These are phyloP conservation scores for Apostasia ramifera DNA, from an alignment of 106 monocot genomes.

Conservation along the genomic window DNA sequence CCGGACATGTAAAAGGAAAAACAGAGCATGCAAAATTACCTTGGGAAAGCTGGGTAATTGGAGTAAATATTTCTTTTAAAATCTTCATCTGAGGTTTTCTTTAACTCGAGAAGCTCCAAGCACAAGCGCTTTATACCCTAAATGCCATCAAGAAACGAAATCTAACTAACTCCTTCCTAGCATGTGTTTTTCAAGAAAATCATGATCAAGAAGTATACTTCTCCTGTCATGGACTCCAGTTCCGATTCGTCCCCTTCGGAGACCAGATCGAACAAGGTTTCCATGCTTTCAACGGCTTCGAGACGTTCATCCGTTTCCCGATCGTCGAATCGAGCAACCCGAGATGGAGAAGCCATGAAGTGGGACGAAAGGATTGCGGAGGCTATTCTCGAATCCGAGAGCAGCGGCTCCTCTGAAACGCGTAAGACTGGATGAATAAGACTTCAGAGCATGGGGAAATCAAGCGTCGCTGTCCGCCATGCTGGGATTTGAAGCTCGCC, in stretches of 20 bases:
- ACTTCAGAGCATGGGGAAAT: neutral
- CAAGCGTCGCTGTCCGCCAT: conserved; percentile 3
- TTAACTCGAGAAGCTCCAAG: conserved; percentile 44
- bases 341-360: neutral
- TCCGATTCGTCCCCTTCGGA: conserved; percentile 11
- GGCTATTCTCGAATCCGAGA: neutral
- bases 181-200: neutral
- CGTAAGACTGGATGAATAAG: neutral
- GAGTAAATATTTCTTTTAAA: conserved; percentile 26
- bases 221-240: conserved; percentile 29
- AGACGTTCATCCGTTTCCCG: neutral
- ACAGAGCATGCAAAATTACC: conserved; percentile 13
- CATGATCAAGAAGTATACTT: conserved; percentile 9
- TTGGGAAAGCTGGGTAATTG: conserved; percentile 25
- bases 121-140: conserved; percentile 48
- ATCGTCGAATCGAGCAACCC: neutral
- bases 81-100: conserved; percentile 35
- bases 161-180: neutral
- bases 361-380: neutral
- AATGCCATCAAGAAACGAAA: neutral
- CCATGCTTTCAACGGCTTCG: neutral
- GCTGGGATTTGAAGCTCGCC: neutral
- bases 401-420: neutral
- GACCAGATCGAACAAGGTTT: neutral
- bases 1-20: neutral